These are phyloP conservation scores for Drechslerella coelobrocha DNA, from an alignment of 2,329 filamentous ascomycete species.

Conservation along the genomic window DNA sequence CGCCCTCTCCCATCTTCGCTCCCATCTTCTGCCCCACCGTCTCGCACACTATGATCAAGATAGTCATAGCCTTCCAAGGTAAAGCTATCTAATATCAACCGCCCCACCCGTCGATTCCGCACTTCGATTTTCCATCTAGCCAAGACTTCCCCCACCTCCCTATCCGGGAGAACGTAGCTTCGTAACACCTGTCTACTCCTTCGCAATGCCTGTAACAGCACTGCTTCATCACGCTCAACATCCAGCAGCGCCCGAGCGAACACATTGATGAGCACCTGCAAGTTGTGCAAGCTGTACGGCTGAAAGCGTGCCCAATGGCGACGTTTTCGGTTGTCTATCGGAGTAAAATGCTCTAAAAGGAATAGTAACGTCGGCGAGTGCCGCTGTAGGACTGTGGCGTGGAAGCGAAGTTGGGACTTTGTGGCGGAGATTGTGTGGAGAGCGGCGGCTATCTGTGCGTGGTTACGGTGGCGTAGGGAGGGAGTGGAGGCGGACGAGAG, in stretches of 20 bases:
- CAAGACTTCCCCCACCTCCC: conserved; percentile 11
- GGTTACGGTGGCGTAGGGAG: neutral
- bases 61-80: too few relatives aligned
- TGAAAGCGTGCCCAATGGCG: conserved; percentile 24
- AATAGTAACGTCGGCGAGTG: conserved; percentile 38
- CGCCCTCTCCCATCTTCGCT: neutral
- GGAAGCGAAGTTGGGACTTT: conserved; percentile 30
- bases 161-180: neutral
- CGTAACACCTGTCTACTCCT: conserved; percentile 4
- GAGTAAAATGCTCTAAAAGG: conserved; percentile 21
- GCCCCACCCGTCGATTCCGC: conserved; percentile 11
- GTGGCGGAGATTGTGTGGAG: conserved; percentile 10
- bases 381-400: conserved; percentile 17
- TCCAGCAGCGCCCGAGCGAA: conserved; percentile 5
- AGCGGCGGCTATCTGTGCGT: neutral
- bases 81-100: conserved; percentile 27
- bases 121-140: conserved; percentile 19
- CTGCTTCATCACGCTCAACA: conserved; percentile 11
- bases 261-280: conserved; percentile 18
- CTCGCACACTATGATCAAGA: neutral
- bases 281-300: conserved; percentile 16
- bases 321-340: neutral
- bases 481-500: neutral
- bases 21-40: neutral
- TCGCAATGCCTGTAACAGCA: neutral